Evolutionary conservation across 257 asterid genomes (phyloP), one percentile per base, ranked within the genome.

Genomic region (Solanum dulcamara): DNA sequence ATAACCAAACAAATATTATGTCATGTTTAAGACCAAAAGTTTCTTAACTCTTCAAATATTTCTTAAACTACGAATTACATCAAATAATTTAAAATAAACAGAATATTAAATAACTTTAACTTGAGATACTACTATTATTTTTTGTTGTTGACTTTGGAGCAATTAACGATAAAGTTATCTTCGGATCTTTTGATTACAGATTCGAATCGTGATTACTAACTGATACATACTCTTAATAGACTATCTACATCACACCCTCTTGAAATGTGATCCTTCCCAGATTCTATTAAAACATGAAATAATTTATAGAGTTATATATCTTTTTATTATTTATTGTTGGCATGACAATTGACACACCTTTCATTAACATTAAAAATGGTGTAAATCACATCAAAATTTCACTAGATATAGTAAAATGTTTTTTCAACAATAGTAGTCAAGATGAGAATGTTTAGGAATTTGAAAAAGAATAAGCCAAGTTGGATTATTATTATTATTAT

Each of bases 381-480:
- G 85, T 53, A 53, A 44, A 64, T 81, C 79, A 40, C 50, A 46
- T 4, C 30, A 59, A 35, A 15, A 57, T 37, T 82, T 60, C 64
- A 77, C 64, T 2, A 28, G 7, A 46, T 17, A 28, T 28, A 60
- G 85, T 35, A 57, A 82, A 64, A 82, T 82, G 40, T 44, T 82
- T 82, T 81, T 60, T 59, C 28, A 15, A 82, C 79, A 17, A 26
- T 37, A 20, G 10, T 60, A 37, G 85, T 82, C 85, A 66, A 66
- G 18, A 83, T 83, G 81, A 32, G 81, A 83, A 66, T 83, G 85
- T 83, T 83, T 83, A 42, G 48, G 46, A 66, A 83, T 62, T 83
- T 83, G 85, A 42, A 3, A 0, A 24, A 66, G 7, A 22, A 83
- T 15, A 48, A 46, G 85, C 17, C 51, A 66, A 62, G 24, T 42